Conservation (phyloP, 768 basidiomycete genomes). For the Grammothele lineata region DNA sequence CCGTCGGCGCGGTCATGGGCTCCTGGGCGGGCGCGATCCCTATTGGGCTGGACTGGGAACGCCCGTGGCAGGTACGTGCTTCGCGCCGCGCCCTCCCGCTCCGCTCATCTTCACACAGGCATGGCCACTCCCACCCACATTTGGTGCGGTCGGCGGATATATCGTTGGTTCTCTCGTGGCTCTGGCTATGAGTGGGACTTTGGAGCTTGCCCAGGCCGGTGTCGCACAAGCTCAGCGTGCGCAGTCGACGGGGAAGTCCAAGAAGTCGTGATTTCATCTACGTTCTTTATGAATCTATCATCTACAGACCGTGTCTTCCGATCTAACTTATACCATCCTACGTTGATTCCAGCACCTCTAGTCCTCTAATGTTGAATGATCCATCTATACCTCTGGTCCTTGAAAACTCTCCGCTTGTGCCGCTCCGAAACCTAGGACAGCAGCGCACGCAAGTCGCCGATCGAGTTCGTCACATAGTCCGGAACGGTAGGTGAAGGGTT, state of each 20-base stretch:
- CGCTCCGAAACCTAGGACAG: conserved; percentile 4
- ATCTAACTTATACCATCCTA: conserved; percentile 1
- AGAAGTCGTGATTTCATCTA: conserved; percentile 2
- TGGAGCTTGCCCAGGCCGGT: conserved; percentile 23
- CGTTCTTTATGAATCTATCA: background rate
- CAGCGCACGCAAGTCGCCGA: conserved; percentile 68
- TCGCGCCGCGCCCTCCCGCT: background rate
- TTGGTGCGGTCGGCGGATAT: conserved; percentile 67
- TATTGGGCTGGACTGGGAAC: conserved; percentile 93
- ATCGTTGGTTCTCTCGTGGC: conserved; percentile 55
- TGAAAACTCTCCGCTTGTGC: no score
- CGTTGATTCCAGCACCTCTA: no score
- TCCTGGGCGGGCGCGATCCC: conserved; percentile 81
- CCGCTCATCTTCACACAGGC: conserved; percentile 43
- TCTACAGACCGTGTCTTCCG: conserved; percentile 5
- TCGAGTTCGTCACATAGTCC: conserved; percentile 72
- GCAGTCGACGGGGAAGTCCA: conserved; percentile 2
- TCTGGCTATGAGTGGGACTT: conserved; percentile 38
- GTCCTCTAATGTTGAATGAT: no score
- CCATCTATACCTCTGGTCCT: no score
- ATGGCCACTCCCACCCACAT: conserved; percentile 79
- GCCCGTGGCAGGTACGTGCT: conserved; percentile 87
- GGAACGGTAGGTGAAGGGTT: conserved; percentile 71
- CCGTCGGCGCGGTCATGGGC: conserved; percentile 66
- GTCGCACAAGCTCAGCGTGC: background rate